Percentiles rank a stretch among this genome's conserved stretches.
phyloP scores from a whole-genome alignment of 2,329 filamentous ascomycete genomes.

The Orbilia ellipsospora region DNA sequence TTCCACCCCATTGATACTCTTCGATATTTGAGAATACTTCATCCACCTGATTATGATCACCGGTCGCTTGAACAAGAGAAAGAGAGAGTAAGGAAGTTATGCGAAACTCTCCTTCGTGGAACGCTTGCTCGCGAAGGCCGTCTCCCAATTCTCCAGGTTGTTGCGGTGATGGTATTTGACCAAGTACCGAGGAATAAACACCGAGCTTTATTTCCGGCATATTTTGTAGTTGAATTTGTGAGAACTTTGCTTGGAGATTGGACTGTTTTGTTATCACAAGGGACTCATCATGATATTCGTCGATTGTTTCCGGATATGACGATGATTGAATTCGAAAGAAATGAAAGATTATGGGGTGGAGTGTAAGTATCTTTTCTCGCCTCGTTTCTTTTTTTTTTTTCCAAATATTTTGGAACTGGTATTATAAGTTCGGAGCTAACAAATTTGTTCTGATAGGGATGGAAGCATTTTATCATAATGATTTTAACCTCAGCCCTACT shows the following conservation, averaged over 20 bases:
- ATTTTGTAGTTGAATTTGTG: slow-evolving; percentile 36
- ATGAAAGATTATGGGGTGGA: slow-evolving; percentile 29
- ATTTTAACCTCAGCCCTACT: not conserved
- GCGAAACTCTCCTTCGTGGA: slow-evolving; percentile 5
- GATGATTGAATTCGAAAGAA: slow-evolving; percentile 27
- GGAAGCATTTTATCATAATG: not conserved
- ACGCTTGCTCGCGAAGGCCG: not conserved
- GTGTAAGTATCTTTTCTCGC: not conserved
- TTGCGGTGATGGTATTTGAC: slow-evolving; percentile 22
- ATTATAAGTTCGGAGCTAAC: not conserved
- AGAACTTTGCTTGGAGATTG: slow-evolving; percentile 11
- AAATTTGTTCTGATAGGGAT: not conserved
- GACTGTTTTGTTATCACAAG: slow-evolving; percentile 12
- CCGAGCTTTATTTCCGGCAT: not conserved
- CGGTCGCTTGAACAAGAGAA: slow-evolving; percentile 15
- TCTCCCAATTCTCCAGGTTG: slow-evolving; percentile 17
- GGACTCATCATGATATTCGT: slow-evolving; percentile 12
- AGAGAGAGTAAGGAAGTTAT: slow-evolving; percentile 2
- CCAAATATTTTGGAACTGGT: no score
- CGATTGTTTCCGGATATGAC: slow-evolving; percentile 14
- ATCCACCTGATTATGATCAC: slow-evolving; percentile 6
- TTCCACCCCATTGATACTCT: not conserved
- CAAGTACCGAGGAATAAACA: not conserved
- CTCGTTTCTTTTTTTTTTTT: not conserved
- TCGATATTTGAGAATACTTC: slow-evolving; percentile 26